phyloP scores from a whole-genome alignment of 768 basidiomycete species.

The Glaciozyma antarctica region DNA sequence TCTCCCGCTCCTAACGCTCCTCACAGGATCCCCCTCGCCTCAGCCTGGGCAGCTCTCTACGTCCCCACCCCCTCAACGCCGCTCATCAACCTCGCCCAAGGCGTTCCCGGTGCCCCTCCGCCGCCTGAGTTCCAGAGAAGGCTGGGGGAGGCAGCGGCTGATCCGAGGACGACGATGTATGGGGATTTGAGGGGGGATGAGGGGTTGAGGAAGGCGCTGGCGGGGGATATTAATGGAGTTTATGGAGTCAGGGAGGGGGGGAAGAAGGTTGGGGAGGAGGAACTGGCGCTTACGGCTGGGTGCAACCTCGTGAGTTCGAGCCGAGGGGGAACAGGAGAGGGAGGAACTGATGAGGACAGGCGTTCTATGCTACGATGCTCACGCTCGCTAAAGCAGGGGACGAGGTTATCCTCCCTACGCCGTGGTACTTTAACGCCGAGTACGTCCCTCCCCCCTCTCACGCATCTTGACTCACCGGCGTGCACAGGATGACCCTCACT shows the following conservation, averaged over 20 bases:
- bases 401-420: slow-evolving; percentile 33
- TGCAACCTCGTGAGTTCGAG: slow-evolving; percentile 27
- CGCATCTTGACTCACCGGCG: not conserved
- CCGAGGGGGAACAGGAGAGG: not conserved
- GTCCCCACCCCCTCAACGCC: slow-evolving; percentile 2
- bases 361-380: slow-evolving; percentile 34
- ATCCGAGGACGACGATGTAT: slow-evolving; percentile 16
- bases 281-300: slow-evolving; percentile 30
- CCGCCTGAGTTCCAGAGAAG: slow-evolving; percentile 48
- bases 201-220: slow-evolving; percentile 7
- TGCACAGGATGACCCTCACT: slow-evolving; percentile 5
- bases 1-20: not conserved
- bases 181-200: slow-evolving; percentile 18
- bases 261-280: slow-evolving; percentile 11
- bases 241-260: slow-evolving; percentile 38
- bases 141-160: slow-evolving; percentile 41
- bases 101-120: slow-evolving; percentile 61
- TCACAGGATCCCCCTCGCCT: slow-evolving; percentile 23
- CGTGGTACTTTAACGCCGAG: slow-evolving; percentile 28
- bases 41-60: slow-evolving; percentile 10
- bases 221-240: slow-evolving; percentile 61
- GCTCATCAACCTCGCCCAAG: slow-evolving; percentile 32
- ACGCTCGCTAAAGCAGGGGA: slow-evolving; percentile 31
- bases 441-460: not conserved
- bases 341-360: slow-evolving; percentile 7